These are phyloP conservation scores for Bacterosira constricta DNA, from an alignment of 108 stramenopile species.

Conservation along the genomic window DNA sequence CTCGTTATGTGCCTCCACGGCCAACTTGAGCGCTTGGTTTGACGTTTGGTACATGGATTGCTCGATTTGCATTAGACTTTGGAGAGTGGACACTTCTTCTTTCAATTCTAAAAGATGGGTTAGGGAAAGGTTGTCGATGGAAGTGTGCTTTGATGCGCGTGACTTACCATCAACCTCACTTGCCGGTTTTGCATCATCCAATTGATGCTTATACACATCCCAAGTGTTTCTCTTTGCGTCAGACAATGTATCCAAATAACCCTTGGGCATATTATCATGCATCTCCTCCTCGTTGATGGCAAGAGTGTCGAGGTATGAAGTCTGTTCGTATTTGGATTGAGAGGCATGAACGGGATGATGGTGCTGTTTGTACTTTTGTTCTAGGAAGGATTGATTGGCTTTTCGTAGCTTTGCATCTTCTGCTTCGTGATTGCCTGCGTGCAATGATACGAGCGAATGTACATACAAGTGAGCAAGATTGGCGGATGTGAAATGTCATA, in stretches of 20 bases:
- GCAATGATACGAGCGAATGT: too few species aligned
- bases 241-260: conserved; percentile 13
- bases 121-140: not conserved
- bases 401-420: not conserved
- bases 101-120: conserved; percentile 7
- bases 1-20: conserved; percentile 23
- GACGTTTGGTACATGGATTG: conserved; percentile 43
- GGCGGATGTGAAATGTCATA: too few species aligned
- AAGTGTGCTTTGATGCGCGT: not conserved
- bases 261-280: not conserved
- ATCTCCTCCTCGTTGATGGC: not conserved
- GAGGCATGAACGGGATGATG: conserved; percentile 35
- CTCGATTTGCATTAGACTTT: conserved; percentile 23
- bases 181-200: not conserved
- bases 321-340: not conserved
- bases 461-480: too few species aligned
- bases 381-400: conserved; percentile 20
- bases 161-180: conserved; percentile 23
- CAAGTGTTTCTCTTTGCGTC: conserved; percentile 17
- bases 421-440: not conserved
- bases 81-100: conserved; percentile 18
- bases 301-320: conserved; percentile 17
- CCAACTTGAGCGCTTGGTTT: conserved; percentile 31
- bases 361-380: conserved; percentile 33
- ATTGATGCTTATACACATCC: conserved; percentile 23